These are phyloP conservation scores for Termitomyces sp. DNA, from an alignment of 768 basidiomycete genomes.

Conservation along the genomic window DNA sequence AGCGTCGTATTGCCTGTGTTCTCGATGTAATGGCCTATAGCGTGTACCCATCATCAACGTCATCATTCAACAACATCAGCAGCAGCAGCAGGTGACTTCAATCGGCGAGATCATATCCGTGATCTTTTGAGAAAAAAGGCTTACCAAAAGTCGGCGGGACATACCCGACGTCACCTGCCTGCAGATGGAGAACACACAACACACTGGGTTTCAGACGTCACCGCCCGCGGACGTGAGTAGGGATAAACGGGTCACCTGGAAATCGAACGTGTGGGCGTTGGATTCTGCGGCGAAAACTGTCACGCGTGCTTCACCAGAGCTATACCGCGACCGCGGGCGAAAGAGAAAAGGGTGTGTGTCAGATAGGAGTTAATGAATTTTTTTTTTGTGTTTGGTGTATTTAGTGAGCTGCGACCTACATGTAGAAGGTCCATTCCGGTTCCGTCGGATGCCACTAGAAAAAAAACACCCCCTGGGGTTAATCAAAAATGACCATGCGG, in stretches of 20 bases:
- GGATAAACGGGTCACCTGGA: neutral
- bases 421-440: conserved; percentile 60
- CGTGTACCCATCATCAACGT: neutral
- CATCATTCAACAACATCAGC: no score
- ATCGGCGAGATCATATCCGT: no score
- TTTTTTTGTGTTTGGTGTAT: no score
- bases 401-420: conserved; percentile 29
- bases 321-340: conserved; percentile 15
- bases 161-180: conserved; percentile 36
- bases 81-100: no score
- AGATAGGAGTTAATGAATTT: neutral
- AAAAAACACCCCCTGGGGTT: no score
- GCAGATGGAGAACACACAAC: neutral
- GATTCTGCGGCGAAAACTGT: conserved; percentile 50
- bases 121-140: neutral
- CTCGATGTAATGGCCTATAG: conserved; percentile 60
- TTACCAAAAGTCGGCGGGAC: conserved; percentile 31
- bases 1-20: conserved; percentile 59
- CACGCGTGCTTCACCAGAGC: conserved; percentile 22
- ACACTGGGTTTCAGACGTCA: neutral
- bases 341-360: neutral
- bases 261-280: conserved; percentile 44
- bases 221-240: neutral
- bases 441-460: conserved; percentile 67
- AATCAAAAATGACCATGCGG: neutral